Evolutionary conservation across 2,329 filamentous ascomycete genomes (phyloP).

Genomic region (Mycosphaerella sp.): DNA sequence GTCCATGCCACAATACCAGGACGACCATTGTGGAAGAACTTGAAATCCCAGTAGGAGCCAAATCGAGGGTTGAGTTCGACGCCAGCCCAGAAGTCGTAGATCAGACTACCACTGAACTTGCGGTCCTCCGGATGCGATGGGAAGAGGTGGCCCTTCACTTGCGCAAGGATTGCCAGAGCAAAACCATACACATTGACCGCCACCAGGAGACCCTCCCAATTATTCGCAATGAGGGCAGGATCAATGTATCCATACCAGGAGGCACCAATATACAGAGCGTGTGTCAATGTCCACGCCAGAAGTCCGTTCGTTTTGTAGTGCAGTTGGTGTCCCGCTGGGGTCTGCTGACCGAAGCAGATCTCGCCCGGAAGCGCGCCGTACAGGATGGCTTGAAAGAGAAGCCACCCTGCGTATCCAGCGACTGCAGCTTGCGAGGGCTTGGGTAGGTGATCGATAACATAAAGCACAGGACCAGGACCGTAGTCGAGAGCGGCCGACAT

Average conservation of each 20-base stretch:
- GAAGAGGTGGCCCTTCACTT: conserved; percentile 15
- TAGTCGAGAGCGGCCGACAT: conserved; percentile 6
- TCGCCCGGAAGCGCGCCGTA: conserved; percentile 9
- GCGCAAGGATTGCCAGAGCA: conserved; percentile 11
- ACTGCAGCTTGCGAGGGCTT: conserved; percentile 2
- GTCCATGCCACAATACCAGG: conserved; percentile 21
- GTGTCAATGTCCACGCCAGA: conserved; percentile 14
- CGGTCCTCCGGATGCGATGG: conserved; percentile 16
- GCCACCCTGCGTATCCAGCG: conserved; percentile 9
- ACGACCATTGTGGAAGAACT: conserved; percentile 19
- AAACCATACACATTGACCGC: conserved; percentile 18
- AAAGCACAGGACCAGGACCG: conserved; percentile 10
- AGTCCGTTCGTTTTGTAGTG: conserved; percentile 15
- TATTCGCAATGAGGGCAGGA: conserved; percentile 13
- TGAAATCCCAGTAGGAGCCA: conserved; percentile 14
- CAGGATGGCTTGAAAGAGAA: conserved; percentile 11
- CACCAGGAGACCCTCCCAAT: conserved; percentile 21
- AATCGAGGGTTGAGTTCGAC: conserved; percentile 19
- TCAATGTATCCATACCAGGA: conserved; percentile 11
- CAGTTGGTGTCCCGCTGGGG: conserved; percentile 8
- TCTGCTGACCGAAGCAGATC: conserved; percentile 11
- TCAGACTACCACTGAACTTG: conserved; percentile 18
- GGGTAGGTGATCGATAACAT: conserved; percentile 6
- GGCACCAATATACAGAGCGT: conserved; percentile 13
- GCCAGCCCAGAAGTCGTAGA: conserved; percentile 20